Evolutionary conservation across 78 protist species (phyloP).

Genomic region (Isochrysis galbana): DNA sequence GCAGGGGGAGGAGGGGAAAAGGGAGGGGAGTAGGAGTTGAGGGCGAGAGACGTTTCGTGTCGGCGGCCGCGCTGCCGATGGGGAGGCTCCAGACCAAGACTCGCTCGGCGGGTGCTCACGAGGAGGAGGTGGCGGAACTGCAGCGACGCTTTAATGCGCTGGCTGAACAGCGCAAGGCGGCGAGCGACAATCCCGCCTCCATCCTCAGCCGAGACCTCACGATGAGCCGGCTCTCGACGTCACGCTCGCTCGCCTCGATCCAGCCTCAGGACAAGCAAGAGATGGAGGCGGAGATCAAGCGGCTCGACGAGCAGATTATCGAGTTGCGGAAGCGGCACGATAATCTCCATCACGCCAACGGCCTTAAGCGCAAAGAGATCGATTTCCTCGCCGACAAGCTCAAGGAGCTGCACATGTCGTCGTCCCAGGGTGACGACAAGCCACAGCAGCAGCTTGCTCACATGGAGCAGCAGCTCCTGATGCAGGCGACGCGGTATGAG

Average conservation of each 20-base stretch:
- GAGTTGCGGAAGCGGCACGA: not conserved
- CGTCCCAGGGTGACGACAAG: not conserved
- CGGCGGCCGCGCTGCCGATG: no score
- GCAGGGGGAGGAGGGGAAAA: no score
- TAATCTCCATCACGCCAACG: not conserved
- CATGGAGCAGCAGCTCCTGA: constrained; percentile 32
- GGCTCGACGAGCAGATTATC: constrained; percentile 22
- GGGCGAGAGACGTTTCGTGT: no score
- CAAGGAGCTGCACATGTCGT: not conserved
- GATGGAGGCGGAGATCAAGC: not conserved
- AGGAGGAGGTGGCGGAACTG: constrained; percentile 8
- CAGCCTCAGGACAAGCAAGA: not conserved
- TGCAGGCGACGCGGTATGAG: constrained; percentile 57
- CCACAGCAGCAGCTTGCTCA: not conserved
- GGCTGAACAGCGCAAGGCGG: not conserved
- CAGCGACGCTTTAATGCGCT: not conserved
- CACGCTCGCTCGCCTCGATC: not conserved
- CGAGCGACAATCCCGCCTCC: not conserved
- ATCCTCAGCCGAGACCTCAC: not conserved
- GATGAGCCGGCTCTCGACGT: not conserved
- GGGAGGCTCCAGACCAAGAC: no score
- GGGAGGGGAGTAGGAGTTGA: no score
- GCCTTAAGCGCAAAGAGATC: not conserved
- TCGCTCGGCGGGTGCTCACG: not conserved
- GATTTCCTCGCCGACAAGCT: not conserved